phyloP scores from a whole-genome alignment of 2,329 filamentous ascomycete species.

The Apiospora rasikravindrae region DNA sequence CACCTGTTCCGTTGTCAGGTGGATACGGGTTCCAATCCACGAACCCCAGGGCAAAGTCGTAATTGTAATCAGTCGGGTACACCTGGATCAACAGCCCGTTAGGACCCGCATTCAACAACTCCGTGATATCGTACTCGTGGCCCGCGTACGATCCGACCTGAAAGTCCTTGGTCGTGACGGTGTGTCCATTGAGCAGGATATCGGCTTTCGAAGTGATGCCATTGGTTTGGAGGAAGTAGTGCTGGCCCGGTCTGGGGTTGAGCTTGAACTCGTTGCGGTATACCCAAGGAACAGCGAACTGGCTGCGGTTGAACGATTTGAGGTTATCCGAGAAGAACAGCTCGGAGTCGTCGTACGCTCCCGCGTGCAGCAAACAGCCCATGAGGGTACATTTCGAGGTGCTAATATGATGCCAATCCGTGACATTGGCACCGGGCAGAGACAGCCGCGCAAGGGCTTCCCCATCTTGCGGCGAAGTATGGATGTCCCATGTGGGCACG shows the following conservation, averaged over 20 bases:
- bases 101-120: slow-evolving; percentile 37
- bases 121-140: slow-evolving; percentile 59
- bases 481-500: slow-evolving; percentile 55
- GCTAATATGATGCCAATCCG: slow-evolving; percentile 56
- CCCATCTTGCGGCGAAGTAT: slow-evolving; percentile 47
- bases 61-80: slow-evolving; percentile 63
- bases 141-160: slow-evolving; percentile 65
- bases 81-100: slow-evolving; percentile 61
- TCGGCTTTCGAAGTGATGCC: slow-evolving; percentile 66
- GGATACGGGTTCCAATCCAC: slow-evolving; percentile 68
- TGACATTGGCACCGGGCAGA: slow-evolving; percentile 48
- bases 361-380: slow-evolving; percentile 59
- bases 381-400: slow-evolving; percentile 58
- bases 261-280: slow-evolving; percentile 61
- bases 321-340: slow-evolving; percentile 62
- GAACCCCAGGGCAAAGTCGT: slow-evolving; percentile 64
- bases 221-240: slow-evolving; percentile 61
- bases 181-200: slow-evolving; percentile 62
- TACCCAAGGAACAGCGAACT: slow-evolving; percentile 62
- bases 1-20: slow-evolving; percentile 65
- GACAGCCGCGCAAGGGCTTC: slow-evolving; percentile 47
- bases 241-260: slow-evolving; percentile 38
- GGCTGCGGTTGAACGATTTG: slow-evolving; percentile 46
- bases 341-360: slow-evolving; percentile 55
- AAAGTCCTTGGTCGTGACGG: slow-evolving; percentile 51